These are phyloP conservation scores for Verbascum thapsus DNA, from an alignment of 257 asterid genomes.

Conservation along the genomic window DNA sequence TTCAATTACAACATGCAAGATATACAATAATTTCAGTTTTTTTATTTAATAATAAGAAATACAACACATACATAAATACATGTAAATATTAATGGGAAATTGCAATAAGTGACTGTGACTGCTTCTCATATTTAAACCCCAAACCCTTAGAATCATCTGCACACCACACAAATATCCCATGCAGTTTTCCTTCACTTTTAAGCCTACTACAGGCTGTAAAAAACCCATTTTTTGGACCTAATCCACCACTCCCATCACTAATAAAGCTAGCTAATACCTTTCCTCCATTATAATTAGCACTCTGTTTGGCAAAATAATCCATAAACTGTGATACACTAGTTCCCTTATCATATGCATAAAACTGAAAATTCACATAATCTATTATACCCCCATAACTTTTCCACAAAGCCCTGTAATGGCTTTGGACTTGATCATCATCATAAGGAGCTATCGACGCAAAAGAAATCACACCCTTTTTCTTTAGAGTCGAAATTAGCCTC, in stretches of 20 bases:
- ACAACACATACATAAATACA: neutral
- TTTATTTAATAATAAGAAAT: neutral
- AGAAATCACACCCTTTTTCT: conserved; percentile 53
- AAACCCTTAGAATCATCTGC: conserved; percentile 74
- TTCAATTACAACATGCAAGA: too few species aligned
- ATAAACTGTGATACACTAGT: conserved; percentile 62
- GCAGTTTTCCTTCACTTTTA: conserved; percentile 51
- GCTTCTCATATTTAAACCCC: conserved; percentile 55
- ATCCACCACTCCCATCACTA: conserved; percentile 65
- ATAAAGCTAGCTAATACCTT: conserved; percentile 58
- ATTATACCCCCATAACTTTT: conserved; percentile 44
- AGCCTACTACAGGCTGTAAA: conserved; percentile 58
- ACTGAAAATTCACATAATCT: conserved; percentile 79
- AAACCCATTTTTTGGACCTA: conserved; percentile 59
- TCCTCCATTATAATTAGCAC: conserved; percentile 54
- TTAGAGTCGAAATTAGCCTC: conserved; percentile 43
- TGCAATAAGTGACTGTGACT: conserved; percentile 42
- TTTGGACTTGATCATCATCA: conserved; percentile 64
- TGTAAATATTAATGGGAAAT: conserved; percentile 27
- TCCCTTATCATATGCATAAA: conserved; percentile 70
- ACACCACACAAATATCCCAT: conserved; percentile 79
- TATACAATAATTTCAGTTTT: too few species aligned
- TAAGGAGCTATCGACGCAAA: conserved; percentile 81
- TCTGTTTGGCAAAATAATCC: conserved; percentile 50
- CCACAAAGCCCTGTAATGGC: conserved; percentile 73